Evolutionary conservation across 495 filamentous ascomycete species (phyloP).

Genomic region (Aspergillus incahuasiensis): DNA sequence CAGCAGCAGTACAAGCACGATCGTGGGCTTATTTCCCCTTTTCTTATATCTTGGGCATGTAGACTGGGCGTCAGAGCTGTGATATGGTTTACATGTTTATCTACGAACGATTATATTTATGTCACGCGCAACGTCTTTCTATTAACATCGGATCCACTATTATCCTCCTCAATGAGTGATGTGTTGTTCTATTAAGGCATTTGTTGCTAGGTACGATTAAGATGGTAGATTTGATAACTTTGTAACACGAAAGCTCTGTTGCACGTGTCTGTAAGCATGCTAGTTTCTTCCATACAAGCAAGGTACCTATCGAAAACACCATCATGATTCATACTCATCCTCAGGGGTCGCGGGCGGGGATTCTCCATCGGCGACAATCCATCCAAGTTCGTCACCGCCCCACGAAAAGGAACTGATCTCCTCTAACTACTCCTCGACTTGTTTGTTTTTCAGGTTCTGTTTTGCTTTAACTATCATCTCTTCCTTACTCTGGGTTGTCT

Average conservation of each 20-base stretch:
- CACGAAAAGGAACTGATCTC: constrained; percentile 12
- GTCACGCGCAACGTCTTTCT: background rate
- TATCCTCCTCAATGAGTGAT: constrained; percentile 1
- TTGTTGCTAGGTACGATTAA: constrained; percentile 5
- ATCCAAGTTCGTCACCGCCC: constrained; percentile 27
- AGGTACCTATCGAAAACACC: background rate
- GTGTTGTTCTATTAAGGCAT: constrained; percentile 3
- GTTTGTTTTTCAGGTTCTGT: background rate
- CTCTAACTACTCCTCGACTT: constrained; percentile 3
- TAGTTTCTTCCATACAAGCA: background rate
- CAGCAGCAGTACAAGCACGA: constrained; percentile 15
- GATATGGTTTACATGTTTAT: constrained; percentile 6
- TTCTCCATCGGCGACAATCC: background rate
- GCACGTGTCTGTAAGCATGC: background rate
- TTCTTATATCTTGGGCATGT: constrained; percentile 14
- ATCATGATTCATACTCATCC: background rate
- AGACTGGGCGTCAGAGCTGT: constrained; percentile 19
- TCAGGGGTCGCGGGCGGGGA: background rate
- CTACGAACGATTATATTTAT: constrained; percentile 10
- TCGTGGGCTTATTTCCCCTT: constrained; percentile 16
- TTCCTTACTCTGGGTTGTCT: constrained; percentile 16
- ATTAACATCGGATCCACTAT: background rate
- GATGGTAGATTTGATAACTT: constrained; percentile 10
- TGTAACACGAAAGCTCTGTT: constrained; percentile 11
- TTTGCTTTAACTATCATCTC: background rate